Percentiles rank a stretch among this genome's conserved stretches.
Conservation (phyloP, 768 basidiomycete genomes). For the Hemileccinum impolitum region DNA sequence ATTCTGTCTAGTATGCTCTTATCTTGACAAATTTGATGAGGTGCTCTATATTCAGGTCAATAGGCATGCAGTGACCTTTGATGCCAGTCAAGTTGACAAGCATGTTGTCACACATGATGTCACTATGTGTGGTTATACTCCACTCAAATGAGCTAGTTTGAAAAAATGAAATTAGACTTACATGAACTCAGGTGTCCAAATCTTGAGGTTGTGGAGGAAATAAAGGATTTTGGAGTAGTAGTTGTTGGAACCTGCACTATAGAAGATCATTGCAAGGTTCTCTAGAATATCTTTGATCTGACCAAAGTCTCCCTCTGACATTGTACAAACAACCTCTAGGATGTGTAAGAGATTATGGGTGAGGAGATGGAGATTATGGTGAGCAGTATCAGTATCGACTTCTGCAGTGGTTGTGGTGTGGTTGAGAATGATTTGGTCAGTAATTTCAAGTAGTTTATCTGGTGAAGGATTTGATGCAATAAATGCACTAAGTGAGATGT, state of each 20-base stretch:
- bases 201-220: slow-evolving; percentile 21
- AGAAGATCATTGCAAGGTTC: slow-evolving; percentile 13
- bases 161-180: slow-evolving; percentile 7
- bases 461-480: slow-evolving; percentile 22
- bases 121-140: not conserved
- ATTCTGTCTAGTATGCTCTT: no score
- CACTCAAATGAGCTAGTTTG: no score
- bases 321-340: slow-evolving; percentile 26
- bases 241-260: slow-evolving; percentile 19
- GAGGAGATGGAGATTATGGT: slow-evolving; percentile 26
- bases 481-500: slow-evolving; percentile 9
- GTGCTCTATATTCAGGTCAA: slow-evolving; percentile 40
- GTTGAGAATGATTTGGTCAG: slow-evolving; percentile 19
- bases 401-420: slow-evolving; percentile 14
- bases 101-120: slow-evolving; percentile 37
- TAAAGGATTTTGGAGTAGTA: slow-evolving; percentile 19
- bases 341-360: slow-evolving; percentile 32
- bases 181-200: slow-evolving; percentile 35
- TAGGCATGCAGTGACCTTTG: slow-evolving; percentile 32
- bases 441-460: slow-evolving; percentile 13
- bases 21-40: slow-evolving; percentile 34
- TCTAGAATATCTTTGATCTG: slow-evolving; percentile 29
- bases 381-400: slow-evolving; percentile 17
- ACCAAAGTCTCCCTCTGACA: slow-evolving; percentile 32
- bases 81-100: slow-evolving; percentile 33